Conservation (phyloP, 805 yeast species). For the Allodekkera sacchari region DNA sequence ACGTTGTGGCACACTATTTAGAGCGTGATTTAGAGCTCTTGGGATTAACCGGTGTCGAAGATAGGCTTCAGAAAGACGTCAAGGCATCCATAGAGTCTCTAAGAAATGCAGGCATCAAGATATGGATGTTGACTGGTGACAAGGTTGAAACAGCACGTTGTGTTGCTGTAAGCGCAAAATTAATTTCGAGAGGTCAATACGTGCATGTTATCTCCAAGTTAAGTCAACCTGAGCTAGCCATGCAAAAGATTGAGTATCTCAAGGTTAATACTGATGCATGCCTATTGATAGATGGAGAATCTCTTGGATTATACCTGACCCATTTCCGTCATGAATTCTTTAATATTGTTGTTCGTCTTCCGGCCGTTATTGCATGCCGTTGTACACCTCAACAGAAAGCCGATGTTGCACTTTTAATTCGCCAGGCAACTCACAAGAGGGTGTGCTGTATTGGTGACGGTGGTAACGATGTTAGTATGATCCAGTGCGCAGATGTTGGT, state of each 20-base stretch:
- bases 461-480: constrained; percentile 98
- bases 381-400: constrained; percentile 99
- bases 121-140: constrained; percentile 99
- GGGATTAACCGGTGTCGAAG: constrained; percentile 97
- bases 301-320: constrained; percentile 60
- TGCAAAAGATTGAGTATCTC: constrained; percentile 67
- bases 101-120: constrained; percentile 93
- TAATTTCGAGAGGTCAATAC: constrained; percentile 88
- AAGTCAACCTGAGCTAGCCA: constrained; percentile 54
- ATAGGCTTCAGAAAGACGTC: constrained; percentile 84
- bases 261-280: constrained; percentile 59
- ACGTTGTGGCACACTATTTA: constrained; percentile 55
- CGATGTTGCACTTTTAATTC: constrained; percentile 77
- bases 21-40: constrained; percentile 79
- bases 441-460: constrained; percentile 99
- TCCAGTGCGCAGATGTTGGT: constrained; percentile 97
- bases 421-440: constrained; percentile 72
- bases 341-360: constrained; percentile 64
- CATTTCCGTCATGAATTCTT: constrained; percentile 67
- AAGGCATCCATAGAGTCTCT: constrained; percentile 85
- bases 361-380: constrained; percentile 96
- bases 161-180: constrained; percentile 91
- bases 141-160: constrained; percentile 98
- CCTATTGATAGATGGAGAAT: constrained; percentile 88
- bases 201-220: constrained; percentile 78